These are phyloP conservation scores for Gentiana macrophylla DNA, from an alignment of 257 asterid species.

Conservation along the genomic window DNA sequence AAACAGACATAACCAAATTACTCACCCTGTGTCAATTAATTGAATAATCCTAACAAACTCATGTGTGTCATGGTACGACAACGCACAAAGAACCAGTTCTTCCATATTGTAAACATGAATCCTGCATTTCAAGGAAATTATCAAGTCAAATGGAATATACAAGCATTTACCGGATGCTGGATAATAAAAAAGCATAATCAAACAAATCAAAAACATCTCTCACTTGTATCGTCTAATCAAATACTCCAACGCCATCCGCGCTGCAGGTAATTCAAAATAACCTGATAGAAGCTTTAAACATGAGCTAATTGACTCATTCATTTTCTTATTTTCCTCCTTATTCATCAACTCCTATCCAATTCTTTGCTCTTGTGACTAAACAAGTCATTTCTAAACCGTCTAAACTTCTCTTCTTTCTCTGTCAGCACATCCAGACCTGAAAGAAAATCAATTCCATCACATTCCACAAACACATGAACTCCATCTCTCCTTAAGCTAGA, in stretches of 20 bases:
- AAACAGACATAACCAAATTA: neutral
- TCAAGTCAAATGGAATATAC: neutral
- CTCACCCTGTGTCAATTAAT: slow-evolving; percentile 64
- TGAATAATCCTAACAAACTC: slow-evolving; percentile 67
- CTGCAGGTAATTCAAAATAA: slow-evolving; percentile 44
- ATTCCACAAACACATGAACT: no score
- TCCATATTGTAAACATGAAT: slow-evolving; percentile 61
- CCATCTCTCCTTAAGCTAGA: no score
- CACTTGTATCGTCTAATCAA: slow-evolving; percentile 86
- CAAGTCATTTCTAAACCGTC: slow-evolving; percentile 52
- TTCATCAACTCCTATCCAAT: slow-evolving; percentile 64
- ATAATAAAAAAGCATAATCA: neutral
- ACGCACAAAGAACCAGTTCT: slow-evolving; percentile 68
- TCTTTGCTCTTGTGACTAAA: slow-evolving; percentile 66
- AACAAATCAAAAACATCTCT: slow-evolving; percentile 1
- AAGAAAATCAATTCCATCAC: neutral
- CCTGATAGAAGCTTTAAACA: slow-evolving; percentile 67
- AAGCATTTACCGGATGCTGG: neutral
- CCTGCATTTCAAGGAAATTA: slow-evolving; percentile 32
- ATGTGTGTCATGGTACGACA: slow-evolving; percentile 89
- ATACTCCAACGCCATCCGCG: slow-evolving; percentile 69
- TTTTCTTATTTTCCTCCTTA: slow-evolving; percentile 50
- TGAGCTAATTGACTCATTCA: slow-evolving; percentile 46
- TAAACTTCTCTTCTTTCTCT: slow-evolving; percentile 49
- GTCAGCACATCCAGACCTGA: slow-evolving; percentile 71